Evolutionary conservation across 371 early-diverging fungal species (phyloP).

Genomic region (Apophysomyces sp.): DNA sequence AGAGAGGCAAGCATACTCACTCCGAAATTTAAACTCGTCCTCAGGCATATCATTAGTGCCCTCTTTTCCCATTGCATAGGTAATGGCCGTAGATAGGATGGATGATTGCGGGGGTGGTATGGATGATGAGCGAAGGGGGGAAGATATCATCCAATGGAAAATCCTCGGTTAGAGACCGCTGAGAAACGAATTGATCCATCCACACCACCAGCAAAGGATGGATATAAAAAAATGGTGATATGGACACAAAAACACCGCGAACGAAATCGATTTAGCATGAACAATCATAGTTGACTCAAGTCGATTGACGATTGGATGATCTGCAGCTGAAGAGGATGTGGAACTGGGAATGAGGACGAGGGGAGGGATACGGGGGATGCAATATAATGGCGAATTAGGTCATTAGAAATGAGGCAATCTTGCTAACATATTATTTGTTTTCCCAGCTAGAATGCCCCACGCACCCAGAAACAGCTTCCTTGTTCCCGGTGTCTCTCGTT

Average conservation of each 20-base stretch:
- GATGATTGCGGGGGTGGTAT: neutral
- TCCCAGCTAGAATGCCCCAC: slow-evolving; percentile 48
- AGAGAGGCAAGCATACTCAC: neutral
- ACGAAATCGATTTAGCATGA: neutral
- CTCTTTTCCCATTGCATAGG: slow-evolving; percentile 4
- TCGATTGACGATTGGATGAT: neutral
- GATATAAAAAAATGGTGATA: neutral
- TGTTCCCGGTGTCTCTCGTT: slow-evolving; percentile 82
- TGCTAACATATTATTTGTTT: too few relatives aligned
- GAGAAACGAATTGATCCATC: neutral
- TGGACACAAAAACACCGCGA: neutral
- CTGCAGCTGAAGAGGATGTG: neutral
- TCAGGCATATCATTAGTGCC: neutral
- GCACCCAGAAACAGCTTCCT: slow-evolving; percentile 77
- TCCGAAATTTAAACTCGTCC: neutral
- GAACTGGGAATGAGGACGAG: too few relatives aligned
- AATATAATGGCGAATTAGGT: too few relatives aligned
- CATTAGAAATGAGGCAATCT: too few relatives aligned
- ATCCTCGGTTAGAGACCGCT: neutral
- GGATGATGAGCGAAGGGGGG: neutral
- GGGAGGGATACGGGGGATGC: too few relatives aligned
- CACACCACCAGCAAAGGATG: neutral
- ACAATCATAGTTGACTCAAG: neutral
- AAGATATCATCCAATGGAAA: neutral
- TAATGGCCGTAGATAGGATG: neutral